A percentile compares a stretch with the other conserved stretches of the same genome.
phyloP scores from a whole-genome alignment of 257 asterid species.

The Phtheirospermum japonicum region DNA sequence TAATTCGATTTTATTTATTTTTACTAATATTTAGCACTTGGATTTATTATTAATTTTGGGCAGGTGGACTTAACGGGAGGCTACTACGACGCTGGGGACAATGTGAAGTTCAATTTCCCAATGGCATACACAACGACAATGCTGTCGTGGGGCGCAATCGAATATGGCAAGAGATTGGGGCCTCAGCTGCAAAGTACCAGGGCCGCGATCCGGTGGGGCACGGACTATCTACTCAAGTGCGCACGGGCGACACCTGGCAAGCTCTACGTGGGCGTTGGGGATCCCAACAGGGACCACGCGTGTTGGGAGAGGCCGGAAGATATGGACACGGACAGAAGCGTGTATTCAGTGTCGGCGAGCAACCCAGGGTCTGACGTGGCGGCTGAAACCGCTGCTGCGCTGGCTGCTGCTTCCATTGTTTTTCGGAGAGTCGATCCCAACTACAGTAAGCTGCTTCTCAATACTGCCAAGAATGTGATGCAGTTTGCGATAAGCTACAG shows the following conservation, averaged over 20 bases:
- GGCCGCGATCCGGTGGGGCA: constrained; percentile 76
- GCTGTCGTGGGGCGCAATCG: constrained; percentile 77
- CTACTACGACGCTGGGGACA: constrained; percentile 91
- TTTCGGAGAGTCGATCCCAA: constrained; percentile 50
- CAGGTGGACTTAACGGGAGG: constrained; percentile 91
- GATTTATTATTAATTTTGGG: not conserved
- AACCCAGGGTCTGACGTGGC: constrained; percentile 94
- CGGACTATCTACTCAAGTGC: constrained; percentile 81
- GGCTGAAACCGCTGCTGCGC: constrained; percentile 86
- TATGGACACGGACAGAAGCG: constrained; percentile 68
- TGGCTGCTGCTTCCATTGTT: constrained; percentile 84
- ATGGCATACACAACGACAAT: constrained; percentile 88
- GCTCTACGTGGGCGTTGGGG: constrained; percentile 87
- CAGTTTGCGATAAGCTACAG: constrained; percentile 61
- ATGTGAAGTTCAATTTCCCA: constrained; percentile 81
- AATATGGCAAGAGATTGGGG: constrained; percentile 64
- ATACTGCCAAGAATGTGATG: constrained; percentile 57
- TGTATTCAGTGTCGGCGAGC: constrained; percentile 52
- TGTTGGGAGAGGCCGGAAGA: constrained; percentile 97
- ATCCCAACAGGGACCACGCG: constrained; percentile 69
- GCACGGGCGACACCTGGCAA: constrained; percentile 67
- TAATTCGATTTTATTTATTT: not conserved
- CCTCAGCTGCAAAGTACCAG: constrained; percentile 41
- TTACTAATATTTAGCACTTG: not conserved
- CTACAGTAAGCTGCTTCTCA: constrained; percentile 50